These are phyloP conservation scores for Sphaerostilbella broomeana DNA, from an alignment of 2,329 filamentous ascomycete species.

Conservation along the genomic window DNA sequence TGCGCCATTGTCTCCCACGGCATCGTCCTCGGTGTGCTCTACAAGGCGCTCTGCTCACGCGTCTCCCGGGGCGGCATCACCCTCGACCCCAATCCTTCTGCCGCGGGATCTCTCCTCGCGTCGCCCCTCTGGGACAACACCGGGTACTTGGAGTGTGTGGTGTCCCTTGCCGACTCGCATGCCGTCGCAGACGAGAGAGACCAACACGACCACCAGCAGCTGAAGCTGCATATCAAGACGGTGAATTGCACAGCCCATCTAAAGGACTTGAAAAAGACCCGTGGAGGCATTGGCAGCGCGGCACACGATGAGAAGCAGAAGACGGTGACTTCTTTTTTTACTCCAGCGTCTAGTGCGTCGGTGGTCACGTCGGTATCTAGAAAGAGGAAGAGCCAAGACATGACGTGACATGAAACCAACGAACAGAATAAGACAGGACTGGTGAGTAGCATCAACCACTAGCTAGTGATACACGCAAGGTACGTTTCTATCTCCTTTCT, in stretches of 20 bases:
- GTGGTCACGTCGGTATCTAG: conserved; percentile 17
- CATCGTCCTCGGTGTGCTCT: conserved; percentile 66
- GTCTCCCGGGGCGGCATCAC: conserved; percentile 29
- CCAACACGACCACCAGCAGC: conserved; percentile 25
- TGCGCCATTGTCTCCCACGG: conserved; percentile 76
- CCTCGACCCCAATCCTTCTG: conserved; percentile 15
- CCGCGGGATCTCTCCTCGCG: conserved; percentile 14
- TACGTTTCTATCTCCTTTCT: conserved; percentile 32
- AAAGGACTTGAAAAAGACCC: conserved; percentile 65
- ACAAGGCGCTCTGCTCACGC: conserved; percentile 53
- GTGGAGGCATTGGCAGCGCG: conserved; percentile 75
- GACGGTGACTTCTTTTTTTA: conserved; percentile 73
- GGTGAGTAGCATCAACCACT: conserved; percentile 1
- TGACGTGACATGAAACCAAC: too few species aligned
- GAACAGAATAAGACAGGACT: too few species aligned
- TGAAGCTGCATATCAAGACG: conserved; percentile 42
- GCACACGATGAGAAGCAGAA: conserved; percentile 69
- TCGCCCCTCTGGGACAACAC: conserved; percentile 47
- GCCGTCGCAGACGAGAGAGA: conserved; percentile 4
- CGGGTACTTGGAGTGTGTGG: conserved; percentile 35
- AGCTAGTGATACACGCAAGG: conserved; percentile 24
- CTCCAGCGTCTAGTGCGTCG: conserved; percentile 27
- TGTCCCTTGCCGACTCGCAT: conserved; percentile 14
- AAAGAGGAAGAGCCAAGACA: conserved; percentile 5
- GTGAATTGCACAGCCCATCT: conserved; percentile 71